Evolutionary conservation across 2,329 filamentous ascomycete genomes (phyloP), one percentile per base, ranked within the genome.

Genomic region (Exophiala sp.): DNA sequence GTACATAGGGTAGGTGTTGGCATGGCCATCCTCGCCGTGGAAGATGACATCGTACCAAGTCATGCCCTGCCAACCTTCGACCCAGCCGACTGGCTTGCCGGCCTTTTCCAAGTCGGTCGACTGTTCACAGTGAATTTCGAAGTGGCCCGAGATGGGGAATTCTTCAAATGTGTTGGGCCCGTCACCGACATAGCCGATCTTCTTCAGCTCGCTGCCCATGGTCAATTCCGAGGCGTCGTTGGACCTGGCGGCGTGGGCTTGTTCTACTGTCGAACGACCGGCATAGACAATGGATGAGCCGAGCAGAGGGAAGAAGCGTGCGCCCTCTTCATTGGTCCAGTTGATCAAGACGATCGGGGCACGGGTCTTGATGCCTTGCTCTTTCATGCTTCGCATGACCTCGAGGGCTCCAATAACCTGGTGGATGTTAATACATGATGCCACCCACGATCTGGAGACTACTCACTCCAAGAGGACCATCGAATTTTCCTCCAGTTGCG

Each of bases 331-430:
- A 43, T 64, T 64, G n/a, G 61, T 64, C 61, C 62, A 64, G 35
- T 64, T 63, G 46, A 64, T 59, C 9, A 62, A 35, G 8, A 54
- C 50, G 19, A 63, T 50, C 5, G 60, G 61, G 9, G 60, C 58
- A 10, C 49, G 51, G 1, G 58, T 58, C 46, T 58, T 56, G 34
- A 63, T 58, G n/a, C 46, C 53, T 42, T 63, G 65, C 24, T 69
- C 66, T 39, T 66, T 61, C 13, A 71, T 53, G 1, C 61, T 65
- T n/a, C 64, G 60, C 18, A 70, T 61, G 27, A 68, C 63, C 55
- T 69, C 66, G 14, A 69, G 60, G 8, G 59, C 62, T 6, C 56
- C 50, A 7, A 58, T 40, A 7, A 63, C 61, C 38, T 55, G 29
- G 16, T 27, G 14, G 3, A 6, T 7, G 29, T 32, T 13, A 32